Conservation (phyloP, 1,284 basidiomycete species). For the Irpex lacteus region DNA sequence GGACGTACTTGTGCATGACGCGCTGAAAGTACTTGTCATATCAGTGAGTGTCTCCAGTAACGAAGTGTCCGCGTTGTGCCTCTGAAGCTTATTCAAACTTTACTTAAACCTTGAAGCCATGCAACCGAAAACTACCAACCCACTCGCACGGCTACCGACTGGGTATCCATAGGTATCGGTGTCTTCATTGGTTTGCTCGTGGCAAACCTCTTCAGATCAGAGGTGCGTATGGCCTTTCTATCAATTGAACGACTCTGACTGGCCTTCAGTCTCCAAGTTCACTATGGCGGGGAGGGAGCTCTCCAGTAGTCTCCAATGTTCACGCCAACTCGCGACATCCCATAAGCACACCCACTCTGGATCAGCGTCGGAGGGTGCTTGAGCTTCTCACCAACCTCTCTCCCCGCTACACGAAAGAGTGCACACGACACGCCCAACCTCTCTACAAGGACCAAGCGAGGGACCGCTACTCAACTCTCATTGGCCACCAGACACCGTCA, state of each 20-base stretch:
- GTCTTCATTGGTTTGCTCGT: slow-evolving; percentile 65
- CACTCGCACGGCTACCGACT: slow-evolving; percentile 30
- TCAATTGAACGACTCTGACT: background rate
- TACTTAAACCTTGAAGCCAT: slow-evolving; percentile 16
- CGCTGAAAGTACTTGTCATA: background rate
- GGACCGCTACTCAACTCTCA: slow-evolving; percentile 79
- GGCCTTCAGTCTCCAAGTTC: slow-evolving; percentile 26
- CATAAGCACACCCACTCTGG: slow-evolving; percentile 66
- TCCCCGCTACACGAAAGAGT: slow-evolving; percentile 88
- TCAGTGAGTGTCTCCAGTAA: background rate
- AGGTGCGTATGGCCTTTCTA: slow-evolving; percentile 20
- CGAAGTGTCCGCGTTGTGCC: too few relatives aligned
- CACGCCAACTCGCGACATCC: slow-evolving; percentile 47
- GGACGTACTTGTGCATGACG: background rate
- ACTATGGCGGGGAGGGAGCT: slow-evolving; percentile 54
- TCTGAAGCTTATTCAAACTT: background rate
- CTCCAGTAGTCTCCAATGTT: slow-evolving; percentile 36
- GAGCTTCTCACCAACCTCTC: slow-evolving; percentile 84
- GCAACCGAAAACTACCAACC: slow-evolving; percentile 30
- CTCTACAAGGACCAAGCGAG: slow-evolving; percentile 81
- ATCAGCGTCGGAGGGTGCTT: slow-evolving; percentile 82
- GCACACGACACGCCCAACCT: slow-evolving; percentile 79
- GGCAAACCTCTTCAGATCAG: slow-evolving; percentile 47
- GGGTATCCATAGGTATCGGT: slow-evolving; percentile 59
- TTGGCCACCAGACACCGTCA: slow-evolving; percentile 70